Evolutionary conservation across 1,284 basidiomycete species (phyloP).

Genomic region (Ustilago esculenta): DNA sequence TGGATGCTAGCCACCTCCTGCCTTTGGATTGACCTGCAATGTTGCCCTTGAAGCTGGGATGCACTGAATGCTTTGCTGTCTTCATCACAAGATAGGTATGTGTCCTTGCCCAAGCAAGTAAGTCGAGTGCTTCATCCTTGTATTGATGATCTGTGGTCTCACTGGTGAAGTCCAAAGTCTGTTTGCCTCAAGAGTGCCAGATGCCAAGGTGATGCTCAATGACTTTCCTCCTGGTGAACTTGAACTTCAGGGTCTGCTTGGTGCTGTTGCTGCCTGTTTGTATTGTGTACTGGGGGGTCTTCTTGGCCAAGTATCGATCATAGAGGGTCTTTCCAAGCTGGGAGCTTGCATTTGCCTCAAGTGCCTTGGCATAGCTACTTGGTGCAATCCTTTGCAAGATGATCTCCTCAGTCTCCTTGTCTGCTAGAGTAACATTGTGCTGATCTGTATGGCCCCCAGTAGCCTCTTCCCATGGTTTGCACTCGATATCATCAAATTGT

Average conservation of each 20-base stretch:
- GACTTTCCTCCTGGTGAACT: neutral
- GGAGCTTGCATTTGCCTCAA: neutral
- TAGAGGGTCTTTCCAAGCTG: neutral
- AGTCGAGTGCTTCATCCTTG: neutral
- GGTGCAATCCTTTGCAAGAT: constrained; percentile 1
- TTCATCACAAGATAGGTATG: neutral
- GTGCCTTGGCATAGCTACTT: neutral
- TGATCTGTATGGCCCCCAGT: no score
- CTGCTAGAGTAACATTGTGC: neutral
- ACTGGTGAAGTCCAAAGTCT: neutral
- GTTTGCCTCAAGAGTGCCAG: neutral
- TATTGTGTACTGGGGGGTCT: neutral
- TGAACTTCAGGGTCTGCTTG: neutral
- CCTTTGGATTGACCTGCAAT: neutral
- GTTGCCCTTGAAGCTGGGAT: neutral
- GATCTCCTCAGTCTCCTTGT: neutral
- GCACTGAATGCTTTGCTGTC: neutral
- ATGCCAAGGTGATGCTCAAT: constrained; percentile 2
- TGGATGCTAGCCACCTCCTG: neutral
- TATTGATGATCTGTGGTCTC: neutral
- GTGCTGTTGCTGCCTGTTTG: no score
- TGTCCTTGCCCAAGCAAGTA: neutral
- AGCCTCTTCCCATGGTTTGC: no score
- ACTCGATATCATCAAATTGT: neutral
- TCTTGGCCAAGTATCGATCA: constrained; percentile 1